Percentiles rank a stretch among this genome's conserved stretches.
These are phyloP conservation scores for Penicillium sp. DNA, from an alignment of 2,329 filamentous ascomycete genomes.

Conservation along the genomic window DNA sequence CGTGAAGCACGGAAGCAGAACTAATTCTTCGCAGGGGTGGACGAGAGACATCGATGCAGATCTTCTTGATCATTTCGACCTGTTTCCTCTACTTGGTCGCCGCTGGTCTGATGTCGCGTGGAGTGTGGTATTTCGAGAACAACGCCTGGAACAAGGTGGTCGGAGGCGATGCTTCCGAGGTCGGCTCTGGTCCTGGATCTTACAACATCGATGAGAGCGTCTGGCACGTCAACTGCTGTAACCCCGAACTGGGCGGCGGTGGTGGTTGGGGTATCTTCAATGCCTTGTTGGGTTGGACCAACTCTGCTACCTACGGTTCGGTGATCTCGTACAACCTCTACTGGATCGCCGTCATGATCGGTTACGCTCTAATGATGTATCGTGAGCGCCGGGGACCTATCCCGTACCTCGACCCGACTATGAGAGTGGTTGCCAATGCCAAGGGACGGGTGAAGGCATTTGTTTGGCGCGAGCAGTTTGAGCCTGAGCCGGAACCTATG, in stretches of 20 bases:
- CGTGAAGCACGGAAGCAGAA: background rate
- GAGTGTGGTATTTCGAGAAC: slow-evolving; percentile 68
- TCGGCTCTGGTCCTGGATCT: slow-evolving; percentile 64
- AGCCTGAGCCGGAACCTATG: background rate
- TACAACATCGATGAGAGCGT: slow-evolving; percentile 74
- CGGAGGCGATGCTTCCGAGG: slow-evolving; percentile 53
- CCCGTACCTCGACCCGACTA: slow-evolving; percentile 16
- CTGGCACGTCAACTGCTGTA: slow-evolving; percentile 85
- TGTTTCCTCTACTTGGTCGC: slow-evolving; percentile 80
- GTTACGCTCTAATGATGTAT: slow-evolving; percentile 17
- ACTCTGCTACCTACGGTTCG: slow-evolving; percentile 80
- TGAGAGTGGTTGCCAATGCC: slow-evolving; percentile 4
- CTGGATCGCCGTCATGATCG: slow-evolving; percentile 49
- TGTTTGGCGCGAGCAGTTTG: slow-evolving; percentile 12
- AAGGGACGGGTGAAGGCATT: slow-evolving; percentile 17
- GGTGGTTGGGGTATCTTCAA: slow-evolving; percentile 85
- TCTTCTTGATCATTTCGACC: slow-evolving; percentile 76
- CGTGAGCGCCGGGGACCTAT: slow-evolving; percentile 17
- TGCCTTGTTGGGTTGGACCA: slow-evolving; percentile 77
- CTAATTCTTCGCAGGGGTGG: slow-evolving; percentile 47
- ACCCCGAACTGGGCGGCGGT: slow-evolving; percentile 63
- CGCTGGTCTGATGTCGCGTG: slow-evolving; percentile 72
- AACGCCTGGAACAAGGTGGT: slow-evolving; percentile 46
- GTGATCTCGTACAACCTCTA: slow-evolving; percentile 84
- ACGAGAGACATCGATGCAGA: slow-evolving; percentile 61